phyloP scores from a whole-genome alignment of 2,329 filamentous ascomycete species.

The Exophiala xenobiotica region DNA sequence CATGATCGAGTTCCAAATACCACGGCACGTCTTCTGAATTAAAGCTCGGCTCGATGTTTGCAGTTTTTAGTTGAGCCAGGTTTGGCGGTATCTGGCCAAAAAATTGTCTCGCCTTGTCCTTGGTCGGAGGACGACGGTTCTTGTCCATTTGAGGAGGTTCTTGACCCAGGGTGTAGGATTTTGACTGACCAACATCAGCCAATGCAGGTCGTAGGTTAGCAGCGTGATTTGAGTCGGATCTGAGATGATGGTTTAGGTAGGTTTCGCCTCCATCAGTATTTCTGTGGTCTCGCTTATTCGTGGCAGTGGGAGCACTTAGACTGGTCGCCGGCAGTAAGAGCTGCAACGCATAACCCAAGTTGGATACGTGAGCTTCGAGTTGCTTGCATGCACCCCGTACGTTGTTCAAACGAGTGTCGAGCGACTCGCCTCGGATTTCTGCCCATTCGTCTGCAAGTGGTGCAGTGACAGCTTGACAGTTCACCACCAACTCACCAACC shows the following conservation, averaged over 20 bases:
- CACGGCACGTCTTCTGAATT: conserved; percentile 74
- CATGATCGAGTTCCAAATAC: conserved; percentile 81
- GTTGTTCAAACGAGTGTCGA: conserved; percentile 81
- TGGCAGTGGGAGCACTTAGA: conserved; percentile 52
- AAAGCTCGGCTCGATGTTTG: conserved; percentile 34
- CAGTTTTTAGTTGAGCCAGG: conserved; percentile 27
- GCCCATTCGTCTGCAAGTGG: conserved; percentile 95
- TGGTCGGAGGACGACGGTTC: conserved; percentile 40
- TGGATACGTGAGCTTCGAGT: conserved; percentile 80
- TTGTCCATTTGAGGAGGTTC: conserved; percentile 35
- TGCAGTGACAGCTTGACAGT: conserved; percentile 87
- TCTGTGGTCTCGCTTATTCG: conserved; percentile 50
- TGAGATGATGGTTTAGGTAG: conserved; percentile 60
- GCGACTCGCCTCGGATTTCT: conserved; percentile 81
- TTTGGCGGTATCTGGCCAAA: conserved; percentile 48
- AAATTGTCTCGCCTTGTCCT: conserved; percentile 49
- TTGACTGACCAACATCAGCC: conserved; percentile 45
- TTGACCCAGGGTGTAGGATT: conserved; percentile 41
- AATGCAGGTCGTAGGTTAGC: conserved; percentile 39
- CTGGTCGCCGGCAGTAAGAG: conserved; percentile 78
- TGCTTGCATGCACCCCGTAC: conserved; percentile 75
- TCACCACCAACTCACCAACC: conserved; percentile 81
- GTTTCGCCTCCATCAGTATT: conserved; percentile 35
- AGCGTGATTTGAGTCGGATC: conserved; percentile 37
- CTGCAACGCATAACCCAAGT: conserved; percentile 84